A percentile compares a stretch with the other conserved stretches of the same genome.
Evolutionary conservation across 148 eudicot genomes (phyloP).

Genomic region (Rheum nobile): DNA sequence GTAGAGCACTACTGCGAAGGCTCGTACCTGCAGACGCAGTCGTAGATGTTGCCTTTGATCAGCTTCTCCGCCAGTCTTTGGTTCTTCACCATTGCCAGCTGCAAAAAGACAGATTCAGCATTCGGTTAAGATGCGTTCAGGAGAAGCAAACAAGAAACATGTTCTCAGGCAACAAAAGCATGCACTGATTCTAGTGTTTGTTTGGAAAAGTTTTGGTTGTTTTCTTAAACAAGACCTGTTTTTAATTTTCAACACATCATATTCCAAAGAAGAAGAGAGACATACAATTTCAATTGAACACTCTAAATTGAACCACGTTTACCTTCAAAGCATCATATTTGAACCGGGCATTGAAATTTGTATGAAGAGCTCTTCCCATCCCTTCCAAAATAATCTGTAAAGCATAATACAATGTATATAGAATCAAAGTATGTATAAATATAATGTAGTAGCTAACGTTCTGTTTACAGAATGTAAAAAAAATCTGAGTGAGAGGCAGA

Average conservation of each 20-base stretch:
- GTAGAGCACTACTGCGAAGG: slow-evolving; percentile 19
- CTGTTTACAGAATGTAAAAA: background rate
- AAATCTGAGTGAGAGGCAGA: background rate
- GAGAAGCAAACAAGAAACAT: background rate
- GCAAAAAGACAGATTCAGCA: slow-evolving; percentile 11
- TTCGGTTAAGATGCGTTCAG: background rate
- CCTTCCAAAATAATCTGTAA: slow-evolving; percentile 97
- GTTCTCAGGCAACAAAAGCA: background rate
- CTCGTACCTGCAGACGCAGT: slow-evolving; percentile 91
- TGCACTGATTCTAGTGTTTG: background rate
- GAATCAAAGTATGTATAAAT: background rate
- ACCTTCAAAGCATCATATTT: slow-evolving; percentile 96
- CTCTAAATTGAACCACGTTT: background rate
- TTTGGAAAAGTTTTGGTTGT: background rate
- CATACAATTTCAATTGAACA: background rate
- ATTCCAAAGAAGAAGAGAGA: background rate
- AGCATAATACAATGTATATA: background rate
- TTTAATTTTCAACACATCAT: background rate
- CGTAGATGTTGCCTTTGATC: slow-evolving; percentile 76
- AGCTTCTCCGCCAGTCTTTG: slow-evolving; percentile 91
- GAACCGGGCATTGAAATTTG: slow-evolving; percentile 77
- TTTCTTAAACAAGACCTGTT: too few relatives aligned
- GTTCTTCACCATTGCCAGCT: slow-evolving; percentile 99
- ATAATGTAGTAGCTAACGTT: background rate
- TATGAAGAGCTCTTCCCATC: slow-evolving; percentile 92